Evolutionary conservation across 106 monocot species (phyloP), one percentile per base, ranked within the genome.

Genomic region (Gastrodia elata): DNA sequence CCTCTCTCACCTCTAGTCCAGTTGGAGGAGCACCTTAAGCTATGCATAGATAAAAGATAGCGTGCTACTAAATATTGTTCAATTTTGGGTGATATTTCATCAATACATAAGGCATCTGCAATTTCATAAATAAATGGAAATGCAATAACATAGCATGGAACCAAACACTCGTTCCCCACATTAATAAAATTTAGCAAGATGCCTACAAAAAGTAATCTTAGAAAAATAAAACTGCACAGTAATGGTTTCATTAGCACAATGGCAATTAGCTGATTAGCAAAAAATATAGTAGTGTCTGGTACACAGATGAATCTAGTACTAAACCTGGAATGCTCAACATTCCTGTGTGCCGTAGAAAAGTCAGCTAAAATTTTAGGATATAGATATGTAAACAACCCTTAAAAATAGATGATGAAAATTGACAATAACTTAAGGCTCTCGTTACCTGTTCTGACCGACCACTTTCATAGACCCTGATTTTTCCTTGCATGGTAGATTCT

Each of bases 401-500:
- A 48, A 26, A n/a, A 10, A 36, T 2, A 18, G 1, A 5, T 55
- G 35, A 1, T 61, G 61, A 24, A 34, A 67, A 68, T 7, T 24
- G 20, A 59, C 49, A 49, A 43, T 5, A 74, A 67, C 36, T 37
- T 25, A 68, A 38, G 25, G 2, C 4, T 36, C 32, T 36, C 13
- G 15, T 57, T 80, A 94, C 92, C 84, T 90, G 92, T 70, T 97
- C 88, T 56, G 97, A 88, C 69, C 97, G 77, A 8, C 92, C 92
- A 76, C 97, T 87, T 74, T 97, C 97, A 75, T 97, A 93, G n/a
- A 97, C 97, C 65, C 84, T 89, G 73, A 97, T 97, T 80, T 85
- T 97, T 79, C 91, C 85, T 82, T 93, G 92, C 97, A 97, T 97
- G 73, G 97, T 92, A 43, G 97, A 76, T 79, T 97, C 97, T 10